These are phyloP conservation scores for Pleurotus salmoneostramineus DNA, from an alignment of 768 basidiomycete genomes.

Conservation along the genomic window DNA sequence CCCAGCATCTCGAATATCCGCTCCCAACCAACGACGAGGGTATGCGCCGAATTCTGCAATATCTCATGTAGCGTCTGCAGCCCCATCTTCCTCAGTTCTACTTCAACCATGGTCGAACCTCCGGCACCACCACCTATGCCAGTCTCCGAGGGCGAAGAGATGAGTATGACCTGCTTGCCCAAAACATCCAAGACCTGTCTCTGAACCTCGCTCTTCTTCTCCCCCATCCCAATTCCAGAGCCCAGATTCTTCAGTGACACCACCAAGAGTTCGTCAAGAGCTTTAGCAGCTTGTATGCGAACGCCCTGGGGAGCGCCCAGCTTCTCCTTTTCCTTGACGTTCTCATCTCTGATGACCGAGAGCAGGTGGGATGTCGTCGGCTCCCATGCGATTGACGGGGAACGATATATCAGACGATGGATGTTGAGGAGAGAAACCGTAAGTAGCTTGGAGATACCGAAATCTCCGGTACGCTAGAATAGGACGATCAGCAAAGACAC, in stretches of 20 bases:
- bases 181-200: slow-evolving; percentile 83
- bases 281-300: slow-evolving; percentile 84
- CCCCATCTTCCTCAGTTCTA: slow-evolving; percentile 86
- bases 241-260: slow-evolving; percentile 71
- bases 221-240: slow-evolving; percentile 35
- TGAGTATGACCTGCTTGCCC: slow-evolving; percentile 68
- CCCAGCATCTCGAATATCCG: slow-evolving; percentile 89
- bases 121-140: neutral
- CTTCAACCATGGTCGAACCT: slow-evolving; percentile 37
- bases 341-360: slow-evolving; percentile 61
- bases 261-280: slow-evolving; percentile 80
- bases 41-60: slow-evolving; percentile 87
- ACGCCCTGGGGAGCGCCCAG: slow-evolving; percentile 67
- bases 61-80: slow-evolving; percentile 88
- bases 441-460: slow-evolving; percentile 86
- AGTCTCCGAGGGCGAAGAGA: slow-evolving; percentile 21
- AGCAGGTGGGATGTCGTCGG: slow-evolving; percentile 78
- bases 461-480: slow-evolving; percentile 80
- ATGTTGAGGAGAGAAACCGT: slow-evolving; percentile 80
- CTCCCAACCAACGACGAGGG: slow-evolving; percentile 90
- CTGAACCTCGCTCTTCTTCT: slow-evolving; percentile 70
- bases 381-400: slow-evolving; percentile 83
- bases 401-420: slow-evolving; percentile 80
- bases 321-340: neutral
- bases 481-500: neutral